Evolutionary conservation across 1,284 basidiomycete genomes (phyloP), one percentile per base, ranked within the genome.

Genomic region (Cryptococcus floricola): DNA sequence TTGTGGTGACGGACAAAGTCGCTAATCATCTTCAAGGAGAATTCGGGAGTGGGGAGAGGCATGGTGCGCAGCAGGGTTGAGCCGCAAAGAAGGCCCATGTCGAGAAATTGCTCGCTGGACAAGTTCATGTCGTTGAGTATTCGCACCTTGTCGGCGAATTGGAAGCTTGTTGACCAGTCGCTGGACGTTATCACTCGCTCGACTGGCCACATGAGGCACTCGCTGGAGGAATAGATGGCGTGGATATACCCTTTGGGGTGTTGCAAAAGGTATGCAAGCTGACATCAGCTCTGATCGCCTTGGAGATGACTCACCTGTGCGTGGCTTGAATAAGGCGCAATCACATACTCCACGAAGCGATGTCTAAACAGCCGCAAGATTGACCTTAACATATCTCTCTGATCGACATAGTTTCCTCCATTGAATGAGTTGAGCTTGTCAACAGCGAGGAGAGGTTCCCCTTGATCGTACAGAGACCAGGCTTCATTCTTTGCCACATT

Each of bases 171-270:
- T 53, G 81, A 79, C 65, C 90, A 85, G 78, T 93, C 88, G 65
- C 95, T 80, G 42, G 85, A 84, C 51, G 89, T 91, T 74, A 99
- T 95, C 69, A 98, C 82, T 68, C 88, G 88, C 78, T 98, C 93
- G 39, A 96, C 78, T 14, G 89, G 88, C 74, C 94, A 98, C 45
- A 98, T 82, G 23, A 99, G 82, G 18, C 89, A 84, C 72, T 98
- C 95, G 5, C 87, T 89, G 37, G 93, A 86, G 5, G 91, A 92
- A 75, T 86, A 98, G 65, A 98, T 87, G 19, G 95, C 87, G 73
- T 98, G 93, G 60, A 97, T 89, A 78, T 98, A 99, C 5, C 87
- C 84, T 75, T 96, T 96, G 25, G 85, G 82, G 78, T 98, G 95
- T 56, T 91, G 87, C 75, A 94, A 87, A 44, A 98, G 85, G 78